Base-by-base conservation (phyloP, 441 rosid genomes). In the Gossypium trilobum region DNA sequence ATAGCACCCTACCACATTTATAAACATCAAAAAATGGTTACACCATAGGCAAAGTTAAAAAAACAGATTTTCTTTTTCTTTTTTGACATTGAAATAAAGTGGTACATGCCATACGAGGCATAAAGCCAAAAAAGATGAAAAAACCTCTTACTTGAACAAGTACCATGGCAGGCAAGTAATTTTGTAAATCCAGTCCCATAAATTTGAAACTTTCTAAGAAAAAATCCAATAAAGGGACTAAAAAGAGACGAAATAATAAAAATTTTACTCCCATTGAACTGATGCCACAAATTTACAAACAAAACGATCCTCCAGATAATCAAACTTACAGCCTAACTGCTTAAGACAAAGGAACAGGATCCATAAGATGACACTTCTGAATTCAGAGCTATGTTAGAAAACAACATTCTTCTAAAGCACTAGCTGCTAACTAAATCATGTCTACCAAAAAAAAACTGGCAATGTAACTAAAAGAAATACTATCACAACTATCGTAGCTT, bases 401-500 rank as follows among this genome's bases (percentile, higher is more conserved):
- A 60, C 70, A 19, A 10, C 59, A 54, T 61, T 69, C 50, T 67
- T 64, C 52, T 56, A 61, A 54, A 62, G 55, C 74, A 39, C 55
- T 29, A 39, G 33, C 71, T 62, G 52, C 65, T 39, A 57, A 52
- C 48, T 22, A 36, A 20, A 57, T 33, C 64, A 56, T 17, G 61
- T 69, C 44, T 27, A 5, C 39, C 39, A 33, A 33, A 33, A 6
- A 33, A 2, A 22, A 57, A 57, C 20, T 57, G n/a, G 27, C 36
- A 57, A 57, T 5, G 54, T 33, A 57, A 71, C 16, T 13, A 56
- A 57, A 22, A 42, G 68, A 17, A 59, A 59, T 25, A 20, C 66
- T 31, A 59, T 59, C 11, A 31, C 10, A 55, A 31, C 78, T 75
- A 79, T 42, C 79, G 74, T 61, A 73, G 57, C 59, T 79, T 75